A percentile compares a stretch with the other conserved stretches of the same genome.
phyloP scores from a whole-genome alignment of 768 basidiomycete species.

The Suillus weaverae region DNA sequence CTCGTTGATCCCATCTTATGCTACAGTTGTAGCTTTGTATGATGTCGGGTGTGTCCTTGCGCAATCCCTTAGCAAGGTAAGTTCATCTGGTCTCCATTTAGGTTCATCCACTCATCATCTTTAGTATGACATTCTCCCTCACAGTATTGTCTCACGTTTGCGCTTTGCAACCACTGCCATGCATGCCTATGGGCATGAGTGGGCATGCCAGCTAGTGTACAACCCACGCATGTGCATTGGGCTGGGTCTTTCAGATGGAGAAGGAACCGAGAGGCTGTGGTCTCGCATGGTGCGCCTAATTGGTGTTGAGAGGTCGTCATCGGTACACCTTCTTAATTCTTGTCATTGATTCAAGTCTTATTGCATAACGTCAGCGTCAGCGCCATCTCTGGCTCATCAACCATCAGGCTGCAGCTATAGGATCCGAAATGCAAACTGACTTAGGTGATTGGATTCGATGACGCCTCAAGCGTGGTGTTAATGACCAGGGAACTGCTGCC shows the following conservation, averaged over 20 bases:
- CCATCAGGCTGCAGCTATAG: conserved; percentile 29
- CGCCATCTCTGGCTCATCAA: conserved; percentile 36
- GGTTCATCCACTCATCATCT: neutral
- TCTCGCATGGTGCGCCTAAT: conserved; percentile 36
- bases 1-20: too few species aligned
- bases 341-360: neutral
- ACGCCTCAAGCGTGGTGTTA: conserved; percentile 19
- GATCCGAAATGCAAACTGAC: conserved; percentile 23
- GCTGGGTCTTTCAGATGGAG: too few species aligned
- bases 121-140: conserved; percentile 30
- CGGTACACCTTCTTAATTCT: conserved; percentile 25
- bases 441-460: conserved; percentile 36
- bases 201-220: too few species aligned
- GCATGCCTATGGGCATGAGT: too few species aligned
- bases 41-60: conserved; percentile 39
- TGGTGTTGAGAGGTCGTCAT: conserved; percentile 29
- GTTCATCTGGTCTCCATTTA: conserved; percentile 14
- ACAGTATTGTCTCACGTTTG: conserved; percentile 19
- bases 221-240: too few species aligned
- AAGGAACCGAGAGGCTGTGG: conserved; percentile 36
- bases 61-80: conserved; percentile 24
- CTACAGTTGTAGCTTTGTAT: conserved; percentile 28
- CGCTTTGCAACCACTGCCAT: conserved; percentile 36
- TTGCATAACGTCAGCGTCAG: conserved; percentile 21
- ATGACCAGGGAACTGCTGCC: conserved; percentile 16